Evolutionary conservation across 352 stramenopile genomes (phyloP), one percentile per base, ranked within the genome.

Genomic region (Phytophthora ohioensis): DNA sequence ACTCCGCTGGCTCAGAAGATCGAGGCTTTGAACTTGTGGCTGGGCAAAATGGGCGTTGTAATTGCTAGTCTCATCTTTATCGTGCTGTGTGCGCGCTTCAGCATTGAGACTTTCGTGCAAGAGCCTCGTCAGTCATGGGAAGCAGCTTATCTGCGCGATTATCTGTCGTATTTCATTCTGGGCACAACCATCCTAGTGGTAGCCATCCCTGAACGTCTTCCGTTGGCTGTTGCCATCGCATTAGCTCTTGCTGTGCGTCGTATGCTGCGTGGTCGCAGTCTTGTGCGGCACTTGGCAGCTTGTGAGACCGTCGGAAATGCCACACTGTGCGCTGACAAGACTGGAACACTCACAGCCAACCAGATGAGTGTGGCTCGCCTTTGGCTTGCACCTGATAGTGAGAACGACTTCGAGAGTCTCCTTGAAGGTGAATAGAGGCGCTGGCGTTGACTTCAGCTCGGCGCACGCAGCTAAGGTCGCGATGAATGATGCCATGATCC

Each of bases 271-370:
- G 95, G 98, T 63, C 92, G 98, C 69, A 99, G 98, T 78, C 87
- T 99, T 27, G 97, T 99, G 32, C 97, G 97, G 52, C 91, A 98
- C 57, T 77, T 99, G 54, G 87, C 96, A 45, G 97, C 96, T 10
- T 99, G 97, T 75, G 97, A 99, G 82, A 99, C 97, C 4, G 98
- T 99, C 85, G 96, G 97, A 36, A 98, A 96, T 76, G 96, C 97
- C 17, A 99, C 94, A 12, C 98, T 99, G 73, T 99, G 94, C 67
- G 97, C 92, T 2, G 96, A 99, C 80, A 98, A 97, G 79, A 99
- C 96, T 0, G 97, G 96, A 62, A 99, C 97, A 30, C 85, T 99
- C 35, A 99, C 95, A 21, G 93, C 94, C 41, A 99, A 99, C 76
- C 91, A 88, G 36, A 99, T 98, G 95, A 98, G 88, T 6, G 92